A percentile compares a stretch with the other conserved stretches of the same genome.
Conservation (phyloP, 2,329 filamentous ascomycete species). For the Exophiala sp. region DNA sequence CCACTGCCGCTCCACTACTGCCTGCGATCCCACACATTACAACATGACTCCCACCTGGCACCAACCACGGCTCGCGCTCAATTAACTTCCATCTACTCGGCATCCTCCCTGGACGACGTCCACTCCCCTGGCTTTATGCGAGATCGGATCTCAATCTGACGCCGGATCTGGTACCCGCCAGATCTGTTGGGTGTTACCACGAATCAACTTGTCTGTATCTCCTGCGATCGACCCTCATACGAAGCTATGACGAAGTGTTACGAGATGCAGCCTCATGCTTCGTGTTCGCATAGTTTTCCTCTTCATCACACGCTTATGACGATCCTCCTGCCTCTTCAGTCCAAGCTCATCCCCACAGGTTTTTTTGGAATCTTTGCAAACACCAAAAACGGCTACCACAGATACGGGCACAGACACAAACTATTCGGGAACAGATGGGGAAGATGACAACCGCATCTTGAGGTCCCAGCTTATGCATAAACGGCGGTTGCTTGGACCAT, state of each 20-base stretch:
- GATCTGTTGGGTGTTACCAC: conserved; percentile 5
- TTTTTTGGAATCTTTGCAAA: neutral
- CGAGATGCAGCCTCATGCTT: neutral
- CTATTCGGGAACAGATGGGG: no score
- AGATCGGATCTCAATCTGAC: conserved; percentile 13
- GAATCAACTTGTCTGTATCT: neutral
- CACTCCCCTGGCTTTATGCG: neutral
- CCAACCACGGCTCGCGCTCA: neutral
- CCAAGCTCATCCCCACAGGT: neutral
- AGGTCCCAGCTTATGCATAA: neutral
- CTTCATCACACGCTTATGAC: neutral
- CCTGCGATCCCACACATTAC: no score
- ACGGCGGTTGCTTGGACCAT: neutral
- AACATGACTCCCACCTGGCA: no score
- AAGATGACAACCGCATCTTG: neutral
- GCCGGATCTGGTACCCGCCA: conserved; percentile 9
- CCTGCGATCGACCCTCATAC: neutral
- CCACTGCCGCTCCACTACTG: no score
- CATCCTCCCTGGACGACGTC: neutral
- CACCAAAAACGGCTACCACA: no score
- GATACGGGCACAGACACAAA: no score
- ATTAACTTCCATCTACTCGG: neutral
- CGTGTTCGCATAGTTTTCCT: neutral
- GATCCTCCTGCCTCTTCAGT: neutral
- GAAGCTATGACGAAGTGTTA: neutral